Conservation (phyloP, 441 rosid species). For the Corymbia citriodora region DNA sequence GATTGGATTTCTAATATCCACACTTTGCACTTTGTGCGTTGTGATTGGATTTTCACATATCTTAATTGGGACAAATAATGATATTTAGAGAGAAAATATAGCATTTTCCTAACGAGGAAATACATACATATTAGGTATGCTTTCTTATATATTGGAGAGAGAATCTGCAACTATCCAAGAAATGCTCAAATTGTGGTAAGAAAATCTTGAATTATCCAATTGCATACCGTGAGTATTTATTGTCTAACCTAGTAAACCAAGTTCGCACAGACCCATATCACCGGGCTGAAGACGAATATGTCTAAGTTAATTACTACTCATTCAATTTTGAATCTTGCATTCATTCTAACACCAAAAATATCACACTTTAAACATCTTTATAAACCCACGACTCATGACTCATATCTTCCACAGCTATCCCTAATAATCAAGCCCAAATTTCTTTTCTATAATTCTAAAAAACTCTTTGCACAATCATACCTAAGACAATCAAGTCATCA, state of each 20-base stretch:
- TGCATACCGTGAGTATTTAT: too few relatives aligned
- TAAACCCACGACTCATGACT: neutral
- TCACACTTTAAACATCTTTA: neutral
- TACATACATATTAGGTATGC: too few relatives aligned
- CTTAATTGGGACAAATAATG: too few relatives aligned
- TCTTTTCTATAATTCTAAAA: neutral
- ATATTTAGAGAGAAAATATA: too few relatives aligned
- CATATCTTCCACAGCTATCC: neutral
- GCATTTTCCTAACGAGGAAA: too few relatives aligned
- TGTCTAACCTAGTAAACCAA: neutral
- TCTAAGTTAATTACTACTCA: neutral
- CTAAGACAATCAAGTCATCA: neutral
- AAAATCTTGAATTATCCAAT: neutral
- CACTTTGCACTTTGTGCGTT: neutral
- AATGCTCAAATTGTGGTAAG: neutral
- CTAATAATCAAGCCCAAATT: neutral
- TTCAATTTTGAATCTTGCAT: neutral
- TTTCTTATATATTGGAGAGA: too few relatives aligned
- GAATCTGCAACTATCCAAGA: too few relatives aligned
- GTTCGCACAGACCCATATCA: neutral
- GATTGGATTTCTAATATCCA: neutral
- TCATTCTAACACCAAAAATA: neutral
- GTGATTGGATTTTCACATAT: too few relatives aligned
- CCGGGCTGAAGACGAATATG: neutral
- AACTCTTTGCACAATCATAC: neutral